Evolutionary conservation across 495 filamentous ascomycete species (phyloP).

Genomic region (Penicillium silybi): DNA sequence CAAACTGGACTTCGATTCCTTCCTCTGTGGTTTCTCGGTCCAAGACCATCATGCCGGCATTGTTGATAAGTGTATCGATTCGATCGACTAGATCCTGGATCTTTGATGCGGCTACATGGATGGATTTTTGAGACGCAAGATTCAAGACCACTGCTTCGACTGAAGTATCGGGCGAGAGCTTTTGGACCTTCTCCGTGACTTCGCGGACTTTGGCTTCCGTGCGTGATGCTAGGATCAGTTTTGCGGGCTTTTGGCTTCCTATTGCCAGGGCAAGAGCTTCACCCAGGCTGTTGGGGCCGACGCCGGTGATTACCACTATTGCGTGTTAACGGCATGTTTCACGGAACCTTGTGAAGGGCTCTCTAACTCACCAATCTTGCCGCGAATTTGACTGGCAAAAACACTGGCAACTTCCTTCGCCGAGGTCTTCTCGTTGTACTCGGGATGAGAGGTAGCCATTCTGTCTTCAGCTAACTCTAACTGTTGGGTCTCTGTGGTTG

Average conservation of each 20-base stretch:
- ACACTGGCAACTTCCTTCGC: constrained; percentile 38
- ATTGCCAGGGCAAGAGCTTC: constrained; percentile 49
- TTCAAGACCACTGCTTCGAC: constrained; percentile 6
- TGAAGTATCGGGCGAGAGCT: background rate
- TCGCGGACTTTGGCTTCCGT: constrained; percentile 47
- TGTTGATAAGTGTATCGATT: constrained; percentile 46
- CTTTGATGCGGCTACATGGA: constrained; percentile 10
- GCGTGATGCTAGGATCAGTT: constrained; percentile 53
- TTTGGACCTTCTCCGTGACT: constrained; percentile 37
- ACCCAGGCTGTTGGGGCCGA: constrained; percentile 51
- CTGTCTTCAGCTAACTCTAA: background rate
- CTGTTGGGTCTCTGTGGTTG: no score
- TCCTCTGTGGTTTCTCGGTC: constrained; percentile 48
- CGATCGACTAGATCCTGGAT: constrained; percentile 9
- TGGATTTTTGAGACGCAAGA: constrained; percentile 17
- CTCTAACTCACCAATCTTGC: constrained; percentile 28
- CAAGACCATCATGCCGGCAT: constrained; percentile 64
- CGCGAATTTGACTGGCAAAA: constrained; percentile 36
- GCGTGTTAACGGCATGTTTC: background rate
- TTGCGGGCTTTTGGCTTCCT: constrained; percentile 47
- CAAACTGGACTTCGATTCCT: constrained; percentile 68
- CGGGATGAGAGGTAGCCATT: constrained; percentile 27
- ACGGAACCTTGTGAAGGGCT: background rate
- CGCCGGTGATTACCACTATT: constrained; percentile 45
- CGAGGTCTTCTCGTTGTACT: constrained; percentile 41